These are phyloP conservation scores for Camellia lanceoleosa DNA, from an alignment of 148 eudicot species.

Conservation along the genomic window DNA sequence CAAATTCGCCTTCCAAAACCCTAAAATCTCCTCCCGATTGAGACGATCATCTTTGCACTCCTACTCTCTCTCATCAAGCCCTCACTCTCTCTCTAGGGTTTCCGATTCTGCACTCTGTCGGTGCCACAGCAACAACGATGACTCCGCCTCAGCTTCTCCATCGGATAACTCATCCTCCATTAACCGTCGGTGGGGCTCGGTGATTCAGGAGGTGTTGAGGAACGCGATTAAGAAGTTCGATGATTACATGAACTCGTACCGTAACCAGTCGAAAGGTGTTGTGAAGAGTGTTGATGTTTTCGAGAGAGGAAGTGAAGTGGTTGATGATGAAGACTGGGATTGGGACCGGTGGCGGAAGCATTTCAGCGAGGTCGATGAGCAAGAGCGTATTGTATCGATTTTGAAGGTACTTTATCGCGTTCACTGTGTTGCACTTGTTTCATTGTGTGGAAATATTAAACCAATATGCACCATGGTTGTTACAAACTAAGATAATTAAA, in stretches of 20 bases:
- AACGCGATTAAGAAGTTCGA: conserved; percentile 47
- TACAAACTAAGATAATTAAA: background rate
- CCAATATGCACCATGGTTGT: background rate
- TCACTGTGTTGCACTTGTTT: background rate
- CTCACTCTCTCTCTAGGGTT: conserved; percentile 18
- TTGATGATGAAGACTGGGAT: conserved; percentile 66
- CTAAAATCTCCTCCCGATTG: background rate
- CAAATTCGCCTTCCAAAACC: too few species aligned
- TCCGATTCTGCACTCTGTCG: conserved; percentile 42
- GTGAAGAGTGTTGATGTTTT: conserved; percentile 11
- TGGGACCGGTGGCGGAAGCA: conserved; percentile 86
- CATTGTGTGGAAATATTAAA: background rate
- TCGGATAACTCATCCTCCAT: conserved; percentile 17
- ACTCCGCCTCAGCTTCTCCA: conserved; percentile 22
- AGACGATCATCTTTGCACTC: conserved; percentile 22
- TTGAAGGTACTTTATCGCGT: conserved; percentile 50
- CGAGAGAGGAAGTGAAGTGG: conserved; percentile 17
- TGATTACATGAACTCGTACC: conserved; percentile 37
- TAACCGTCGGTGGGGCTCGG: conserved; percentile 40
- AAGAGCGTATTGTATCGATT: conserved; percentile 56
- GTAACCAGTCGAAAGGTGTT: conserved; percentile 16
- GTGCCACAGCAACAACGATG: conserved; percentile 25
- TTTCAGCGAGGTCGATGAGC: conserved; percentile 78
- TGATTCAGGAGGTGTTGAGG: conserved; percentile 36
- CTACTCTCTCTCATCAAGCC: conserved; percentile 16